Conservation (phyloP, 768 basidiomycete genomes). For the Botryobasidium botryosum region DNA sequence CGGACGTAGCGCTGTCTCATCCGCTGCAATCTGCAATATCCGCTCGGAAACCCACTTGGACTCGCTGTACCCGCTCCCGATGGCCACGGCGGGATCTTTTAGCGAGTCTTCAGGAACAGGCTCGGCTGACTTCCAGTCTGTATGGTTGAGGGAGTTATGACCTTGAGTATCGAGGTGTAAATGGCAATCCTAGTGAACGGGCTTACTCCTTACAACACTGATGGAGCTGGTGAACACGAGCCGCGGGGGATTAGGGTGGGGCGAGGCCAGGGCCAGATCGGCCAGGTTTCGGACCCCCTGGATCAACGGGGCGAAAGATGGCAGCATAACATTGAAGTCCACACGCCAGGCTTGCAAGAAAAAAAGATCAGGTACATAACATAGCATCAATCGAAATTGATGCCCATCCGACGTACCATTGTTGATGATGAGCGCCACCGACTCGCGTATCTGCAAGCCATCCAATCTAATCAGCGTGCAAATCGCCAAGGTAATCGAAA, state of each 20-base stretch:
- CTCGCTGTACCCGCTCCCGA: constrained; percentile 8
- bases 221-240: constrained; percentile 11
- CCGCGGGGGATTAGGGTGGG: constrained; percentile 4
- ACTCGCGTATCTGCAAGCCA: constrained; percentile 2
- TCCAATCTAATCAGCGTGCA: not conserved
- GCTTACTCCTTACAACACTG: constrained; percentile 6
- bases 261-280: constrained; percentile 10
- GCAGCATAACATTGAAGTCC: constrained; percentile 10
- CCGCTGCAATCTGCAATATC: constrained; percentile 22
- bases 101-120: constrained; percentile 8
- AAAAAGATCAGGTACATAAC: not conserved
- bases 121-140: constrained; percentile 11
- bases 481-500: not conserved
- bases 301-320: constrained; percentile 9
- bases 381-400: not conserved
- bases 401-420: not conserved
- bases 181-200: not conserved
- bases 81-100: not conserved
- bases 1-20: constrained; percentile 18
- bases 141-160: not conserved
- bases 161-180: not conserved
- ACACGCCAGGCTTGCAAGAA: constrained; percentile 10
- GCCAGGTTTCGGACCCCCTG: constrained; percentile 7
- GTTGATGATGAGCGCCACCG: constrained; percentile 4
- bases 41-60: constrained; percentile 25